A percentile compares a stretch with the other conserved stretches of the same genome.
Conservation (phyloP, 139 green algal species). For the Chlamydomonas schloesseri region DNA sequence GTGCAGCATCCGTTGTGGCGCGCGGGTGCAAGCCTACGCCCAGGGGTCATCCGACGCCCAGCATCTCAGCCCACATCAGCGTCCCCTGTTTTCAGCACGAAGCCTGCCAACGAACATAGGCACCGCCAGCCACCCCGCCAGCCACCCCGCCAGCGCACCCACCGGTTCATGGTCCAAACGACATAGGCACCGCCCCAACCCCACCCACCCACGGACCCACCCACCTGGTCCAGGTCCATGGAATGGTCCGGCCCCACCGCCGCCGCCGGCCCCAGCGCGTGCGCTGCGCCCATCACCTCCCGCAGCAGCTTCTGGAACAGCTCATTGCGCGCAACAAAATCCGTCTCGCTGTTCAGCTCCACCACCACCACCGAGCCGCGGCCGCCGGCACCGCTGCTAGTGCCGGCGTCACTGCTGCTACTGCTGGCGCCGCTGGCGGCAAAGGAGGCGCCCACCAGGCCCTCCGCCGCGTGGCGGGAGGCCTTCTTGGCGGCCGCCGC, state of each 20-base stretch:
- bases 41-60: no score
- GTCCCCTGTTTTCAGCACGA: no score
- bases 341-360: slow-evolving; percentile 97
- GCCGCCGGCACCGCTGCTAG: background rate
- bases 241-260: slow-evolving; percentile 15
- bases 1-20: no score
- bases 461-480: slow-evolving; percentile 82
- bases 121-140: no score
- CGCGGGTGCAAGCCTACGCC: no score
- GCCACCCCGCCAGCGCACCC: no score
- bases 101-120: no score
- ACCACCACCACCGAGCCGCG: slow-evolving; percentile 54
- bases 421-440: background rate
- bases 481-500: slow-evolving; percentile 92
- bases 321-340: slow-evolving; percentile 92
- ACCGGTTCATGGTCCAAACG: no score
- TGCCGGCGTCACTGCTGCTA: background rate
- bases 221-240: slow-evolving; percentile 46
- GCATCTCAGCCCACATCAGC: no score
- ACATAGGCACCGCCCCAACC: no score
- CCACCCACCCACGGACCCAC: background rate
- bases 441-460: slow-evolving; percentile 82
- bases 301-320: slow-evolving; percentile 82
- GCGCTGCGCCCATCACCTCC: slow-evolving; percentile 68
- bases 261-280: slow-evolving; percentile 44